Percentiles rank a stretch among this genome's conserved stretches.
Conservation (phyloP, 2,329 filamentous ascomycete species). For the Pseudocercospora ulei region DNA sequence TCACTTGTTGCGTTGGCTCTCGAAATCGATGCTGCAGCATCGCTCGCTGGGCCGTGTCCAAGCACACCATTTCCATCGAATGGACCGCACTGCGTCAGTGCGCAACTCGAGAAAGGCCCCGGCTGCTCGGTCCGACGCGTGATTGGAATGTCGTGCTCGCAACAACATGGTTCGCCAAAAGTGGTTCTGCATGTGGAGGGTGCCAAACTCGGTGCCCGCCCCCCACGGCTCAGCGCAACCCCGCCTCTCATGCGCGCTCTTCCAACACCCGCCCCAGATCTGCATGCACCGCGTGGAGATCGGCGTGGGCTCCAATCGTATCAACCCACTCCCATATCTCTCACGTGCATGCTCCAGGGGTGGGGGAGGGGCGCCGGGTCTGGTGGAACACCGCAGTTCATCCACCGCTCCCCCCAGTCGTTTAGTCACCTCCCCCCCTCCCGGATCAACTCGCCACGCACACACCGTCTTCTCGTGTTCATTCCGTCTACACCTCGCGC, state of each 20-base stretch:
- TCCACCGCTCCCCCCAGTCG: too few species aligned
- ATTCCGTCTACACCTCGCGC: too few species aligned
- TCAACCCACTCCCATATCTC: too few species aligned
- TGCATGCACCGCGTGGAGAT: slow-evolving; percentile 3
- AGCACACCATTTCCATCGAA: background rate
- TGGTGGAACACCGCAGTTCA: too few species aligned
- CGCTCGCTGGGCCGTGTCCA: too few species aligned
- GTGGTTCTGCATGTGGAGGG: slow-evolving; percentile 7
- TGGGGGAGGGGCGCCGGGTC: too few species aligned
- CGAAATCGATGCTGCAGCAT: background rate
- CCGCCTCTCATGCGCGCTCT: background rate
- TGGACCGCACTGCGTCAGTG: background rate
- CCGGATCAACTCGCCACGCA: too few species aligned
- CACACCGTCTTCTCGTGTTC: too few species aligned
- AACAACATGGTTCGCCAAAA: background rate
- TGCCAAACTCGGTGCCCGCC: slow-evolving; percentile 4
- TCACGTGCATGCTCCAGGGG: too few species aligned
- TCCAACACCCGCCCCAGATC: background rate
- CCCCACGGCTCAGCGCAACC: background rate
- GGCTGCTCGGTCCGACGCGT: slow-evolving; percentile 5
- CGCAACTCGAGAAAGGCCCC: slow-evolving; percentile 1
- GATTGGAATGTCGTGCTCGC: slow-evolving; percentile 5
- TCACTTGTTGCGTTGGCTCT: too few species aligned
- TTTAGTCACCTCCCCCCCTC: too few species aligned
- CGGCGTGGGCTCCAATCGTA: too few species aligned